These are phyloP conservation scores for Lichtheimia corymbifera DNA, from an alignment of 371 early-diverging fungal species.

Conservation along the genomic window DNA sequence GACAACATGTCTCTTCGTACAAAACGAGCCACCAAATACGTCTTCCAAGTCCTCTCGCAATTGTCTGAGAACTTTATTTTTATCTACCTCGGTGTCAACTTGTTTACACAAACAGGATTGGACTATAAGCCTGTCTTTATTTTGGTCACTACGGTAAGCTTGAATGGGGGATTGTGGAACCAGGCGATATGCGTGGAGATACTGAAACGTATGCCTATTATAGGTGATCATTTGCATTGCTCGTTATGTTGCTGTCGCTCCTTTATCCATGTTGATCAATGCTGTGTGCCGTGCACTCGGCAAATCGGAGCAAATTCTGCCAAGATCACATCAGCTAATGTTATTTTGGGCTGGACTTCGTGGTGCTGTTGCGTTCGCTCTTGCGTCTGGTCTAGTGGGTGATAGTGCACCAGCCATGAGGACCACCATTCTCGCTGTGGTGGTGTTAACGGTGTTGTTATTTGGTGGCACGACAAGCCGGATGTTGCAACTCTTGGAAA, in stretches of 20 bases:
- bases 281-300: constrained; percentile 57
- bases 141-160: constrained; percentile 64
- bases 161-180: not conserved
- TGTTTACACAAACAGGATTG: constrained; percentile 78
- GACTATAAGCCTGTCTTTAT: constrained; percentile 77
- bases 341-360: constrained; percentile 94
- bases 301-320: constrained; percentile 61
- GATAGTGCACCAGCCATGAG: constrained; percentile 70
- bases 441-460: constrained; percentile 83
- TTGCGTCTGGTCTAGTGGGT: constrained; percentile 82
- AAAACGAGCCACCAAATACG: constrained; percentile 79
- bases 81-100: constrained; percentile 90
- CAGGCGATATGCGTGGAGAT: too few relatives aligned
- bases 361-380: constrained; percentile 94
- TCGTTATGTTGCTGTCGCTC: constrained; percentile 83
- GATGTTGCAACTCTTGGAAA: constrained; percentile 74
- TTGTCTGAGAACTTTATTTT: constrained; percentile 94
- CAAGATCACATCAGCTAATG: constrained; percentile 89
- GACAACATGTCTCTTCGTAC: constrained; percentile 80
- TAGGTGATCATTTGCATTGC: constrained; percentile 76
- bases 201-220: not conserved
- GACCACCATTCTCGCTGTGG: constrained; percentile 88
- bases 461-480: constrained; percentile 89
- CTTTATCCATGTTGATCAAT: constrained; percentile 81
- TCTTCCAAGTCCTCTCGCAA: constrained; percentile 89